These are phyloP conservation scores for Straminergon stramineum DNA, from an alignment of 225 moss, liverwort and hornwort species.

Conservation along the genomic window DNA sequence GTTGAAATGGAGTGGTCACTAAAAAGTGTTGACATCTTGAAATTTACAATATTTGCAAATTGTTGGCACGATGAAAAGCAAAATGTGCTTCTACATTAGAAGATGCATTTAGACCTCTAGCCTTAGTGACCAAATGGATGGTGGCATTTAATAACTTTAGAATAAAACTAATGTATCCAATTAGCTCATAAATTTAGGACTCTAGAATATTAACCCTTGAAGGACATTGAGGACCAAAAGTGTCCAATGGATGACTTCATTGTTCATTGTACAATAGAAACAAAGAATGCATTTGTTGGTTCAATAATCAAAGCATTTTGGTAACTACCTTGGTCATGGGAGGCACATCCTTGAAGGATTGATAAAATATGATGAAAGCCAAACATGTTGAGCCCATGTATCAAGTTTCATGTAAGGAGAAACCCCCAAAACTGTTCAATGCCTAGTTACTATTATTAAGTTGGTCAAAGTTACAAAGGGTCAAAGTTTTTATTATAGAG, in stretches of 20 bases:
- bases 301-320: not conserved
- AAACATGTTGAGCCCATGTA: accelerated
- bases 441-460: not conserved
- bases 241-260: not conserved
- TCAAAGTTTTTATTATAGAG: no score
- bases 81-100: not conserved
- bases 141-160: not conserved
- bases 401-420: not conserved
- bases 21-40: accelerated
- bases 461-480: not conserved
- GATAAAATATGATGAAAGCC: not conserved
- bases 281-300: not conserved
- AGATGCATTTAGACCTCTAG: no score
- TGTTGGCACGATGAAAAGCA: not conserved
- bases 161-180: not conserved
- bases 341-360: accelerated
- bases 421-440: accelerated
- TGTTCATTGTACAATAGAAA: not conserved
- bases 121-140: accelerated
- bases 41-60: not conserved
- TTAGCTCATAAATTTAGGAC: not conserved
- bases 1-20: accelerated
- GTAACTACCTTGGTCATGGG: not conserved
- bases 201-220: not conserved
- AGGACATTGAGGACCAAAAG: not conserved